These are phyloP conservation scores for Pyrrhoderma lamaoense DNA, from an alignment of 1,284 basidiomycete genomes.

Conservation along the genomic window DNA sequence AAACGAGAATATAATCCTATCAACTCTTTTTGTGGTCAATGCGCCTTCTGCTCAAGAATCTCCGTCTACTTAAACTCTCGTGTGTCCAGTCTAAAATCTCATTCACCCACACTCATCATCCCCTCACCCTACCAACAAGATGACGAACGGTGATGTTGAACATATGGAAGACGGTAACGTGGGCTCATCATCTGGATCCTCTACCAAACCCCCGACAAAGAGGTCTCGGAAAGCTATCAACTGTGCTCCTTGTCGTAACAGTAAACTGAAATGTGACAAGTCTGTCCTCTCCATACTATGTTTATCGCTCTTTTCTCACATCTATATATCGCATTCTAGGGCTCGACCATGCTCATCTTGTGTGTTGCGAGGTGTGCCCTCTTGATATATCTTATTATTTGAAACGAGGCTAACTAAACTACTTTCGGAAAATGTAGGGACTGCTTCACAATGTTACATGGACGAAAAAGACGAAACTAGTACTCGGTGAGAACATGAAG, in stretches of 20 bases:
- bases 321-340: conserved; percentile 30
- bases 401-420: background rate
- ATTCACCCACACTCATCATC: too few relatives aligned
- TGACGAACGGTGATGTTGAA: too few relatives aligned
- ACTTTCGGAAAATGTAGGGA: conserved; percentile 37
- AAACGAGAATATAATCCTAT: too few relatives aligned
- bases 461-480: conserved; percentile 52
- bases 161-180: too few relatives aligned
- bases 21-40: too few relatives aligned
- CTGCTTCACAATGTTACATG: conserved; percentile 69
- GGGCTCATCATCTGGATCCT: too few relatives aligned
- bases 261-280: conserved; percentile 82
- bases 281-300: conserved; percentile 25
- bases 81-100: too few relatives aligned
- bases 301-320: background rate
- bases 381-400: background rate
- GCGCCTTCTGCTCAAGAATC: too few relatives aligned
- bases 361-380: conserved; percentile 55
- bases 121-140: too few relatives aligned
- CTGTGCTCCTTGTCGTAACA: conserved; percentile 75
- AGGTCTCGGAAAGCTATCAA: conserved; percentile 77
- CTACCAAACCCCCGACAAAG: conserved; percentile 44
- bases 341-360: conserved; percentile 79
- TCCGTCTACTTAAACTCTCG: too few relatives aligned
- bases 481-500: conserved; percentile 27